phyloP scores from a whole-genome alignment of 2,329 filamentous ascomycete genomes.

The Daldinia eschscholtzii region DNA sequence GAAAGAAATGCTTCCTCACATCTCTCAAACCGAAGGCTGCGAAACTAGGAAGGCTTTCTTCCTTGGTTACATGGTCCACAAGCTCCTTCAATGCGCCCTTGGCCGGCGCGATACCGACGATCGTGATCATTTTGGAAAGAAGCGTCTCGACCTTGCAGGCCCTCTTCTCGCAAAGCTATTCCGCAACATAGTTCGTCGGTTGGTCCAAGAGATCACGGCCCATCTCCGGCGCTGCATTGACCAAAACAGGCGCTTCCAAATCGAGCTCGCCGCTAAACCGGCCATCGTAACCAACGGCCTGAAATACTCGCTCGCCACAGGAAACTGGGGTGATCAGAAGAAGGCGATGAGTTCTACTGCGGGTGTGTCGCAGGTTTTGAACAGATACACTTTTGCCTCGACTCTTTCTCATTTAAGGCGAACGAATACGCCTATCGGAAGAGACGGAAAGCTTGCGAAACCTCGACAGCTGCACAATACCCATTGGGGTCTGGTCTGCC shows the following conservation, averaged over 20 bases:
- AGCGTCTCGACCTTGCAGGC: conserved; percentile 94
- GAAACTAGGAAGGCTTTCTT: conserved; percentile 98
- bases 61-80: conserved; percentile 98
- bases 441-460: conserved; percentile 98
- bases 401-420: conserved; percentile 96
- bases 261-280: conserved; percentile 90
- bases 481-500: conserved; percentile 97
- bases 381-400: conserved; percentile 96
- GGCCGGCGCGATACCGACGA: conserved; percentile 95
- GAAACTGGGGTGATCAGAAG: conserved; percentile 99
- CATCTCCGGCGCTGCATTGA: conserved; percentile 95
- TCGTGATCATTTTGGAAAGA: conserved; percentile 99
- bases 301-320: conserved; percentile 96
- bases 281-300: conserved; percentile 92
- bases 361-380: conserved; percentile 97
- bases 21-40: conserved; percentile 93
- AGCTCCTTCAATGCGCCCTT: conserved; percentile 91
- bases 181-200: conserved; percentile 88
- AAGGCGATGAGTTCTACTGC: conserved; percentile 95
- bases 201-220: conserved; percentile 90
- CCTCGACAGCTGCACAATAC: conserved; percentile 98
- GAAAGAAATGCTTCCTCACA: conserved; percentile 96
- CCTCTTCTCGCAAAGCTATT: conserved; percentile 97
- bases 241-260: conserved; percentile 86
- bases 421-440: conserved; percentile 96